Evolutionary conservation across 768 basidiomycete species (phyloP).

Genomic region (Mycena albidolilacea): DNA sequence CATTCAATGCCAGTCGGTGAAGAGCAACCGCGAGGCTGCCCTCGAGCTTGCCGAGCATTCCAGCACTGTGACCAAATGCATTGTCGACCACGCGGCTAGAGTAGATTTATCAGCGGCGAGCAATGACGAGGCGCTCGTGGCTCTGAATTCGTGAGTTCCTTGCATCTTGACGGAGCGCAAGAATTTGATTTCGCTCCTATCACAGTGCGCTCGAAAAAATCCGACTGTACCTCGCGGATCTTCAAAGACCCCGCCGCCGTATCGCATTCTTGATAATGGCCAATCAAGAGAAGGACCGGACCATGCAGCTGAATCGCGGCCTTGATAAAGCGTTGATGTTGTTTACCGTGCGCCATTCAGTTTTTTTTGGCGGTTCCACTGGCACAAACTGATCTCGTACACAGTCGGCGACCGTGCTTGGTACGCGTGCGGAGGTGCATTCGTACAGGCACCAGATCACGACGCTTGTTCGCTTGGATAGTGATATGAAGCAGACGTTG

Average conservation of each 20-base stretch:
- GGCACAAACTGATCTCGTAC: too few species aligned
- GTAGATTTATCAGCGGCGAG: neutral
- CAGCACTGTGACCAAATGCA: neutral
- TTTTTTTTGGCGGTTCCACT: neutral
- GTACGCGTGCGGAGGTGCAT: neutral
- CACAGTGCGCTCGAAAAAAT: slow-evolving; percentile 10
- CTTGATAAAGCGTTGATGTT: slow-evolving; percentile 8
- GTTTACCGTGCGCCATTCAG: neutral
- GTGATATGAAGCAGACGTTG: too few species aligned
- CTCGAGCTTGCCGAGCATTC: neutral
- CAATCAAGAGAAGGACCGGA: slow-evolving; percentile 8
- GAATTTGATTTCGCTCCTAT: neutral
- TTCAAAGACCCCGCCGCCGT: slow-evolving; percentile 2
- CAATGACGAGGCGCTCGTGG: neutral
- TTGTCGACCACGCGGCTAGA: neutral
- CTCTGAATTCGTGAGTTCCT: neutral
- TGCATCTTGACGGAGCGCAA: neutral
- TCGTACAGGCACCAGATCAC: too few species aligned
- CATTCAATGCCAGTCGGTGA: neutral
- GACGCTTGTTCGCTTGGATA: too few species aligned
- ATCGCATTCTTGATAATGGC: neutral
- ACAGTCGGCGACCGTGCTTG: neutral
- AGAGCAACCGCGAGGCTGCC: neutral
- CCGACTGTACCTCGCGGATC: neutral
- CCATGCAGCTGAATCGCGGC: neutral